Percentiles rank a stretch among this genome's conserved stretches.
These are phyloP conservation scores for Suillus tomentosus DNA, from an alignment of 768 basidiomycete genomes.

Conservation along the genomic window DNA sequence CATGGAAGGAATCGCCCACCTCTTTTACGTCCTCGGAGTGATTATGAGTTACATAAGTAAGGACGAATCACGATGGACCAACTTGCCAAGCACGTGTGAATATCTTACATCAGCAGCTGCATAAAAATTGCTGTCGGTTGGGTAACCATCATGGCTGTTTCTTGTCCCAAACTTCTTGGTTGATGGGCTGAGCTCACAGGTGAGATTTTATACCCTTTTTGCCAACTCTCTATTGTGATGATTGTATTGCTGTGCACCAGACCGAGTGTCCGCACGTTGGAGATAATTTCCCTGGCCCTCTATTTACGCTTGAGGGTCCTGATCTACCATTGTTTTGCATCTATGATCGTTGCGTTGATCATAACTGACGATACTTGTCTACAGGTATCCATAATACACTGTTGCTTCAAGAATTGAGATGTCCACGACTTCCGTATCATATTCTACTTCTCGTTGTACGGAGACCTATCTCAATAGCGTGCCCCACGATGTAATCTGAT, in stretches of 20 bases:
- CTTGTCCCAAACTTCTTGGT: neutral
- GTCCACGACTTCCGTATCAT: constrained; percentile 67
- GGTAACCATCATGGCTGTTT: accelerated
- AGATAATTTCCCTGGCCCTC: constrained; percentile 34
- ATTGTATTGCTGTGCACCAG: constrained; percentile 40
- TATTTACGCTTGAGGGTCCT: constrained; percentile 39
- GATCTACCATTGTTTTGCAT: constrained; percentile 17
- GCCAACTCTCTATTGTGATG: constrained; percentile 25
- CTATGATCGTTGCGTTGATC: neutral
- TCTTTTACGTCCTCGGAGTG: too few relatives aligned
- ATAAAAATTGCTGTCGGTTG: neutral
- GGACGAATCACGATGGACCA: too few relatives aligned
- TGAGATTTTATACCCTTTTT: neutral
- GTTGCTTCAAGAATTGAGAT: constrained; percentile 67
- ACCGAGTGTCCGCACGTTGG: constrained; percentile 36
- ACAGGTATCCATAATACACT: constrained; percentile 9
- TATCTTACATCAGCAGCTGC: neutral
- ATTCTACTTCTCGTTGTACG: constrained; percentile 77
- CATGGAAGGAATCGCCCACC: too few relatives aligned
- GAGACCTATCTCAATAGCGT: neutral
- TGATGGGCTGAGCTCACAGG: neutral
- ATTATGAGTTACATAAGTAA: too few relatives aligned
- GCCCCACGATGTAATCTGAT: constrained; percentile 4
- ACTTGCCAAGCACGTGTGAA: neutral
- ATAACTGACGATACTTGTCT: constrained; percentile 1